Evolutionary conservation across 345 rosid genomes (phyloP).

Genomic region (Isatis tinctoria): DNA sequence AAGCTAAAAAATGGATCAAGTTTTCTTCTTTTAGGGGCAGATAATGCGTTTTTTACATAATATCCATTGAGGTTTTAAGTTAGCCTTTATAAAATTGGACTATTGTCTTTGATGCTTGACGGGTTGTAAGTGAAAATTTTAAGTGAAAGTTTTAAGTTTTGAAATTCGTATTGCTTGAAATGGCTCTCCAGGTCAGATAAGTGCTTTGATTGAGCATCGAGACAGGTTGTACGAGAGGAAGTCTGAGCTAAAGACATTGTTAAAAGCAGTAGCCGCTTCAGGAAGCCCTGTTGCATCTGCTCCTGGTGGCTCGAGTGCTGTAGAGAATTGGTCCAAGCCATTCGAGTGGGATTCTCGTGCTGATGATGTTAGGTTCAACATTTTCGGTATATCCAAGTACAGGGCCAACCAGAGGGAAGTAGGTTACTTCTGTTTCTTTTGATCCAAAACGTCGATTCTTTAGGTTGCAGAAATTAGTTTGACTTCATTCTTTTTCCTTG

Average conservation of each 20-base stretch:
- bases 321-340: conserved; percentile 62
- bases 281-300: conserved; percentile 33
- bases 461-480: background rate
- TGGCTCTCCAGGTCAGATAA: conserved; percentile 52
- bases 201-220: conserved; percentile 64
- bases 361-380: conserved; percentile 61
- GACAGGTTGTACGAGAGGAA: conserved; percentile 67
- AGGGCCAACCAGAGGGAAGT: conserved; percentile 91
- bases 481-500: background rate
- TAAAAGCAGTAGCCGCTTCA: conserved; percentile 48
- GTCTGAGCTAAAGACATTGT: conserved; percentile 54
- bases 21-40: background rate
- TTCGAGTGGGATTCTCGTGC: conserved; percentile 88
- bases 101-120: background rate
- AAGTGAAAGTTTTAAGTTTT: background rate
- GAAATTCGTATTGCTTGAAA: background rate
- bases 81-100: background rate
- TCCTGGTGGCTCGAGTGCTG: conserved; percentile 17
- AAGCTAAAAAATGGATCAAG: background rate
- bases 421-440: conserved; percentile 11
- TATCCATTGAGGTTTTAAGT: background rate
- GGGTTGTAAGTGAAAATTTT: background rate
- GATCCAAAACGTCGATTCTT: background rate
- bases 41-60: background rate
- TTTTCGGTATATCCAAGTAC: conserved; percentile 76